These are phyloP conservation scores for Pythium insidiosum DNA, from an alignment of 352 stramenopile genomes.

Conservation along the genomic window DNA sequence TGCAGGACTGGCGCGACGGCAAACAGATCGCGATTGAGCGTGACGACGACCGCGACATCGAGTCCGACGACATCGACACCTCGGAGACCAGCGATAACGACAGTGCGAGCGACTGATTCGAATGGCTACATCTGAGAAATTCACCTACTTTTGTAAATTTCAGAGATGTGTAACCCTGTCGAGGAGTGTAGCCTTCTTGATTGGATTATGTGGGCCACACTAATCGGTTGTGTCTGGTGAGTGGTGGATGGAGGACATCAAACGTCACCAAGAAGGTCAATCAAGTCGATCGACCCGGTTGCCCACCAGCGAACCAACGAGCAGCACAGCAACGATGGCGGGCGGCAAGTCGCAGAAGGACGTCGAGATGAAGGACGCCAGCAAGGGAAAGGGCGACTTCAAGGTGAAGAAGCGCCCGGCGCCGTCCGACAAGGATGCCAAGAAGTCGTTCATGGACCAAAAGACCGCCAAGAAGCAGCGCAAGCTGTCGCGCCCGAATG, in stretches of 20 bases:
- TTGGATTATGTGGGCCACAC: too few species aligned
- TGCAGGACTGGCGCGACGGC: constrained; percentile 14
- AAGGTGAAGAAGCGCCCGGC: constrained; percentile 61
- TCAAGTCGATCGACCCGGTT: background rate
- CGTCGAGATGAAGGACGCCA: constrained; percentile 1
- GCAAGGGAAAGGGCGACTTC: constrained; percentile 12
- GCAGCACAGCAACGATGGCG: constrained; percentile 3
- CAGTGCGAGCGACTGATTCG: background rate
- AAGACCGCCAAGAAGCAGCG: constrained; percentile 90
- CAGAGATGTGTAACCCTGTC: too few species aligned
- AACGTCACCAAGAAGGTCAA: constrained; percentile 9
- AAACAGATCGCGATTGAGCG: constrained; percentile 10
- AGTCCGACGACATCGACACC: background rate
- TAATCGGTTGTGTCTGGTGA: constrained; percentile 20
- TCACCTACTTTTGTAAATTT: too few species aligned
- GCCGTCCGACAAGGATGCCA: constrained; percentile 40
- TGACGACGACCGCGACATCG: background rate
- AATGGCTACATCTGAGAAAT: too few species aligned
- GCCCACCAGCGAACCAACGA: too few species aligned
- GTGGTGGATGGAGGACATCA: constrained; percentile 13
- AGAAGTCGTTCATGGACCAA: constrained; percentile 83
- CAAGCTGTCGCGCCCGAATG: constrained; percentile 92
- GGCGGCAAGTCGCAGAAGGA: constrained; percentile 18
- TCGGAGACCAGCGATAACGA: constrained; percentile 8
- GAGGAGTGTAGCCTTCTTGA: constrained; percentile 10